These are phyloP conservation scores for Irpex sp. DNA, from an alignment of 1,284 basidiomycete genomes.

Conservation along the genomic window DNA sequence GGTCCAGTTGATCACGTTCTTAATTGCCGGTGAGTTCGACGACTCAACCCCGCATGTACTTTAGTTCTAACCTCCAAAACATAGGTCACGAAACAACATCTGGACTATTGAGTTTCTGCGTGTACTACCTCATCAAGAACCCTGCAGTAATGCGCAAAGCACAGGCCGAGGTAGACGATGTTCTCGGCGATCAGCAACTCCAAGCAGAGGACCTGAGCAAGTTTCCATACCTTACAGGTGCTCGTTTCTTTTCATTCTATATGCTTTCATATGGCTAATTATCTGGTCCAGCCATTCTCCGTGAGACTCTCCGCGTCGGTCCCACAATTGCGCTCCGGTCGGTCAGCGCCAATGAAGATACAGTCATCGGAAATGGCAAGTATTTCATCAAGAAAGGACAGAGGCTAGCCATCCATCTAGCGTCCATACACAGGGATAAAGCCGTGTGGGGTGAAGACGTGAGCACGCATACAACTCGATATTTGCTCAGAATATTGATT, in stretches of 20 bases:
- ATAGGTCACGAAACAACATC: conserved; percentile 47
- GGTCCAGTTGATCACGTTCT: conserved; percentile 44
- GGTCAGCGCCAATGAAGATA: conserved; percentile 34
- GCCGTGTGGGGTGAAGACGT: conserved; percentile 49
- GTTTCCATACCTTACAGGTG: conserved; percentile 42
- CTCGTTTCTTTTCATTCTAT: too few species aligned
- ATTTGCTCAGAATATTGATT: neutral
- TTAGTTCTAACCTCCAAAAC: too few species aligned
- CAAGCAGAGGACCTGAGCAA: conserved; percentile 37
- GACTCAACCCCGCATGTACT: neutral
- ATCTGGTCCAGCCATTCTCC: conserved; percentile 35
- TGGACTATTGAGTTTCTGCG: conserved; percentile 36
- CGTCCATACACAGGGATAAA: conserved; percentile 39
- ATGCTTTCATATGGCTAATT: too few species aligned
- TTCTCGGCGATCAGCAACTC: conserved; percentile 36
- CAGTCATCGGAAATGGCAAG: conserved; percentile 34
- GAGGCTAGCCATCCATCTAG: conserved; percentile 27
- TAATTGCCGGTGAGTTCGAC: conserved; percentile 38
- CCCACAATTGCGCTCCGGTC: conserved; percentile 37
- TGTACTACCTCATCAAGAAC: conserved; percentile 44
- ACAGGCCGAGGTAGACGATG: conserved; percentile 42
- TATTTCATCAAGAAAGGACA: conserved; percentile 37
- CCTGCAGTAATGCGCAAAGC: conserved; percentile 41
- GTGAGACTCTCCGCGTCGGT: conserved; percentile 43
- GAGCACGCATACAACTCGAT: conserved; percentile 14